Conservation (phyloP, 352 stramenopile species). For the Phytophthora pisi region DNA sequence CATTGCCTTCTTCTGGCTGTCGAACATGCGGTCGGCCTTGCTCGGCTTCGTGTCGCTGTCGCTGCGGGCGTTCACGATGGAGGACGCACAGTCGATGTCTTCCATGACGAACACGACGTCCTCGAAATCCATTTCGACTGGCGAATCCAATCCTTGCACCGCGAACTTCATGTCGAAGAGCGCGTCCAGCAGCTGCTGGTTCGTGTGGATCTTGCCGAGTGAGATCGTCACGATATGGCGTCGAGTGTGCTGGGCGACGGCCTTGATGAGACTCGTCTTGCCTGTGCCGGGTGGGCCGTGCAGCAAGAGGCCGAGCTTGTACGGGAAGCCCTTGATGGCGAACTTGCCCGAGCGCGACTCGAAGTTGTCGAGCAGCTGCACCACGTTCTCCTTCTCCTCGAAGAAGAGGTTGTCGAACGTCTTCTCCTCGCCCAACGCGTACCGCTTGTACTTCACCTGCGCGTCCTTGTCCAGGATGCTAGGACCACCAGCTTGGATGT, state of each 20-base stretch:
- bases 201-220: constrained; percentile 75
- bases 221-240: constrained; percentile 72
- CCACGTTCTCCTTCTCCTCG: constrained; percentile 69
- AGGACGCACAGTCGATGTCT: constrained; percentile 85
- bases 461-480: constrained; percentile 19
- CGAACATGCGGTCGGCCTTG: constrained; percentile 27
- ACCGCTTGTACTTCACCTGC: constrained; percentile 59
- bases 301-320: constrained; percentile 86
- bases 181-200: constrained; percentile 83
- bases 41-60: constrained; percentile 15
- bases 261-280: constrained; percentile 90
- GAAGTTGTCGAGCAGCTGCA: constrained; percentile 81
- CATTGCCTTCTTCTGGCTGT: constrained; percentile 34
- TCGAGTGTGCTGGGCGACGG: constrained; percentile 70
- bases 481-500: constrained; percentile 29
- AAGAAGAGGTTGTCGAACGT: constrained; percentile 91
- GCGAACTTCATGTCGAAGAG: constrained; percentile 73
- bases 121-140: constrained; percentile 74
- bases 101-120: constrained; percentile 89
- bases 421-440: constrained; percentile 84
- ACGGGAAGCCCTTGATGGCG: constrained; percentile 83
- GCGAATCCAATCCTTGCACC: constrained; percentile 60
- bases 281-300: constrained; percentile 84
- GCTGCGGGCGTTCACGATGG: constrained; percentile 48
- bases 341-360: constrained; percentile 82